Evolutionary conservation across 1,139 yeast genomes (phyloP), one percentile per base, ranked within the genome.

Genomic region (Zygoascus meyerae): DNA sequence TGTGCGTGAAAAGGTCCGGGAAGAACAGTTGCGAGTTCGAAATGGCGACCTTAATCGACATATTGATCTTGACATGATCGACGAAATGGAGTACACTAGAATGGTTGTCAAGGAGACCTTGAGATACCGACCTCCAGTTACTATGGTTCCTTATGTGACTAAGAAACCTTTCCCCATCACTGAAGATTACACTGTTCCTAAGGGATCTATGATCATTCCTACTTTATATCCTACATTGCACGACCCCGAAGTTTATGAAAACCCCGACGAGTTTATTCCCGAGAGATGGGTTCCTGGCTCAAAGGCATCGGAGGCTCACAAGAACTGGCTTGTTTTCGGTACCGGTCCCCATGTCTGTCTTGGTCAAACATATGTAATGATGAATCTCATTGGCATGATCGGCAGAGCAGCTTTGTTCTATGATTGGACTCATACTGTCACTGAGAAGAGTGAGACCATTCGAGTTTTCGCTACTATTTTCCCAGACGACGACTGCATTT

Each of bases 391-490:
- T 15, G 89, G 86, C 40, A 74, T 90, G 75, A 78, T 92, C 64
- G 98, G 98, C 63, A 90, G 90, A 67, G 89, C 86, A 48, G 76
- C 85, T 37, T 68, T 92, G 78, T 71, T 77, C 57, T 76, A 90
- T 48, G 92, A 92, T 65, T 78, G 92, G 70, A 69, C 77, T 52
- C 98, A 92, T 66, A 78, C 81, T 58, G 79, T 82, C 48, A 92
- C 98, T 21, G 83, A 81, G 39, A 71, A 81, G 59, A 82, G 94
- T 54, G 98, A 92, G 70, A 82, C 87, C 62, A 87, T 92, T 61
- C 86, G 89, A 63, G 97, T 92, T 35, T 92, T 92, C 66, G 98
- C 98, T 33, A 92, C 98, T 28, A 89, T 92, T 63, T 92, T 92
- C 85, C 98, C 98, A 32, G 81, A 86, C 66, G 98, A 92, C 69